Evolutionary conservation across 2,329 filamentous ascomycete species (phyloP), one percentile per base, ranked within the genome.

Genomic region (Talaromyces sp.): DNA sequence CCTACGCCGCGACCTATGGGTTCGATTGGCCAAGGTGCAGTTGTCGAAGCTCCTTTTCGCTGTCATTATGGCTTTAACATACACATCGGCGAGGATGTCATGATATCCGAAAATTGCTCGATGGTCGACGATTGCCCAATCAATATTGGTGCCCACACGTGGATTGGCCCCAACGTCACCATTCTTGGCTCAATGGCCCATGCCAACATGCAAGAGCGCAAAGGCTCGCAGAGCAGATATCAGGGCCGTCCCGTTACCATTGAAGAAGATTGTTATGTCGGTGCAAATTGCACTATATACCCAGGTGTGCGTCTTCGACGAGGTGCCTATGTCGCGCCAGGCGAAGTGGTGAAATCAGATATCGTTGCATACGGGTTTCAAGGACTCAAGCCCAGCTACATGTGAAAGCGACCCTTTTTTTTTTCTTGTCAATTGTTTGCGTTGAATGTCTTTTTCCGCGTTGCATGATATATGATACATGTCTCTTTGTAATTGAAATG

Each of bases 1-100:
- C 84, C 54, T 79, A 84, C 10, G 76, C 85, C 63, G 83, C 82
- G 47, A 83, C 85, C 70, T 74, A 67, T 68, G 81, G 64, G 91
- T 86, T 64, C 85, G 27, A 85, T 95, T 5, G 92, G 92, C n/a
- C 85, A 88, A 17, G 87, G 89, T 64, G 89, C 91, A 5, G 83
- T 89, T 49, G 90, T 99, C 29, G 92, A 97, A 72, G 88, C 91
- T 2, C 94, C 94, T 0, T 98, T 99, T 76, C 89, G 85, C 56
- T 97, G 94, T 75, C 93, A 97, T 73, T 97, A 97, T 73, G 95
- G 95, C 0, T 98, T 97, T 80, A 98, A 99, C 76, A 90, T 98
- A 71, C 86, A 86, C 58, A 91, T 99, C 70, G 93, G 91, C 13
- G 89, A 93, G 70, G 89, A 95, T 69, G 92, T 96, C 2, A 86